Evolutionary conservation across 805 yeast genomes (phyloP).

Genomic region (Wickerhamiella azymoides): DNA sequence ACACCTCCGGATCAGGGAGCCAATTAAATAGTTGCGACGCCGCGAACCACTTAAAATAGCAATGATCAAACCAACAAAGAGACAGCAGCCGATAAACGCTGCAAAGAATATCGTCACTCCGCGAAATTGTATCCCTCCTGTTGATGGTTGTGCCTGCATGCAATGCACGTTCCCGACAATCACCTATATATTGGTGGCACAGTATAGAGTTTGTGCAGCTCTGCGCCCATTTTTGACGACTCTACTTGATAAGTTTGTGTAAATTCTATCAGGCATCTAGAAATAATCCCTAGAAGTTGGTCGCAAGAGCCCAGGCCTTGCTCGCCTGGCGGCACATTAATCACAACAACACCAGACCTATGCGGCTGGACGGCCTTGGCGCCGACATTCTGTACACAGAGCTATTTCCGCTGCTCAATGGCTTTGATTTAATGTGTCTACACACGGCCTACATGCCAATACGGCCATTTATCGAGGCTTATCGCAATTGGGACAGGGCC

Average conservation of each 20-base stretch:
- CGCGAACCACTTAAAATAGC: neutral
- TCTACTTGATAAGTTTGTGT: no score
- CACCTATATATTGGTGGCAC: neutral
- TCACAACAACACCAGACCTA: neutral
- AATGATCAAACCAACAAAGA: neutral
- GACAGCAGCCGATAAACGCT: slow-evolving; percentile 4
- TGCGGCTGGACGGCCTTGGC: neutral
- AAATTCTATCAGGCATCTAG: no score
- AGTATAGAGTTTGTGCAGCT: neutral
- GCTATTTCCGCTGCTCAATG: neutral
- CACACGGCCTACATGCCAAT: neutral
- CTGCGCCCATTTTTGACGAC: no score
- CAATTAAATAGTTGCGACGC: neutral
- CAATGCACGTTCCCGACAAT: neutral
- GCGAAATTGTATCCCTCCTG: neutral
- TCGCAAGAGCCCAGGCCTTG: no score
- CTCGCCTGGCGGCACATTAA: no score
- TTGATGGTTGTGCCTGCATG: neutral
- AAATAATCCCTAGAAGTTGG: no score
- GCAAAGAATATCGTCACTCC: slow-evolving; percentile 1
- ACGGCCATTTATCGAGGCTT: neutral
- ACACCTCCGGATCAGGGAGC: neutral
- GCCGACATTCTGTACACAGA: neutral
- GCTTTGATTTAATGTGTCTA: neutral
- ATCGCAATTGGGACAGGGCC: neutral